A percentile compares a stretch with the other conserved stretches of the same genome.
These are phyloP conservation scores for Xylariales sp. DNA, from an alignment of 2,329 filamentous ascomycete genomes.

Conservation along the genomic window DNA sequence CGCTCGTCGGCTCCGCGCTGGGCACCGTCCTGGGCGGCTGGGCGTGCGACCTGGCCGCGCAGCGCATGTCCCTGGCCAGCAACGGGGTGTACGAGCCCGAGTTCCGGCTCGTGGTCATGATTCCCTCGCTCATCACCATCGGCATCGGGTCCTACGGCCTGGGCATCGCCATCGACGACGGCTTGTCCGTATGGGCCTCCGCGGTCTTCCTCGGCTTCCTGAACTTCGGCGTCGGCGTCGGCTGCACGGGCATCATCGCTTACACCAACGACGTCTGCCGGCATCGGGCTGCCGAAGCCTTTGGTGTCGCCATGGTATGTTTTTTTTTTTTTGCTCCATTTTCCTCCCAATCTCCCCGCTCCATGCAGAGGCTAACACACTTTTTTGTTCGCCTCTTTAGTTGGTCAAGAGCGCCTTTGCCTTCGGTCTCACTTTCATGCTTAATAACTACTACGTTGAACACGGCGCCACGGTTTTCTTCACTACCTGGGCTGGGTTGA, in stretches of 20 bases:
- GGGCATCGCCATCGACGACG: neutral
- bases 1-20: slow-evolving; percentile 33
- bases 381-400: neutral
- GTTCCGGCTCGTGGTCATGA: slow-evolving; percentile 20
- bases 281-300: neutral
- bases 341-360: neutral
- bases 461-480: neutral
- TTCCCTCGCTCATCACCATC: neutral
- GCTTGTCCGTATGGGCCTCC: neutral
- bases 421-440: neutral
- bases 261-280: neutral
- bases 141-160: neutral
- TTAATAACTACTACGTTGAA: neutral
- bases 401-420: neutral
- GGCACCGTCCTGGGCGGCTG: slow-evolving; percentile 26
- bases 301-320: neutral
- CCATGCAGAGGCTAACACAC: neutral
- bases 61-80: slow-evolving; percentile 31
- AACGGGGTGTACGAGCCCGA: slow-evolving; percentile 38
- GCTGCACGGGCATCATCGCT: neutral
- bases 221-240: neutral
- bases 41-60: too few species aligned
- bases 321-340: neutral
- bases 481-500: neutral
- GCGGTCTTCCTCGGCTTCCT: neutral